Evolutionary conservation across 2,329 filamentous ascomycete species (phyloP), one percentile per base, ranked within the genome.

Genomic region (Phoma herbarum): DNA sequence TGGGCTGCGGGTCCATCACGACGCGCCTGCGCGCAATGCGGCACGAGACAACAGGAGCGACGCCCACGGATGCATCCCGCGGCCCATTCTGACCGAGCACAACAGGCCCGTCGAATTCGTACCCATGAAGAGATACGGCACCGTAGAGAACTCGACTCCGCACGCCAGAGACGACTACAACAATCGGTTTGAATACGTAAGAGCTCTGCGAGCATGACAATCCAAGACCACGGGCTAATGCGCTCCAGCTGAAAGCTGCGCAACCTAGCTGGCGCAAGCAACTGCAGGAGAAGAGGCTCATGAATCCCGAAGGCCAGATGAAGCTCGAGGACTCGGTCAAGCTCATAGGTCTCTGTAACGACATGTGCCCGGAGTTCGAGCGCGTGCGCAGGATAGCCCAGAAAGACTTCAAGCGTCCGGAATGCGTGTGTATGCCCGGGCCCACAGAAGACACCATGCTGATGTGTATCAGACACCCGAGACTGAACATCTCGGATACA

Each of bases 361-460:
- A 85, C 63, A 88, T 89, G 86, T 89, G 87, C 68, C 84, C 87
- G 2, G 85, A 88, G 62, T 87, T 81, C 57, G 87, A 89, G 75
- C 77, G 86, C 42, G 82, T 88, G 42, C 83, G 87, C 64, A 81
- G 87, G 37, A 86, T 88, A 47, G 81, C 85, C 43, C 84, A 88
- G 69, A 84, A 86, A 49, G 86, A 88, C 75, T 83, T 88, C 25
- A 85, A 86, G 75, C 79, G 79, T 54, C 82, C 83, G 60, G 87
- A 89, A 80, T 85, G 82, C 78, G 85, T 87, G 75, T 47, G 77
- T 31, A 11, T 22, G 14, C 41, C 23, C 6, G 1, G 4, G 12
- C 10, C 29, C 3, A 5, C 1, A 3, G 6, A 1, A 10, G 43
- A 26, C 25, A 11, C 12, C 10, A 57, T 43, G 22, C 60, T 59